Evolutionary conservation across 164 flowering plant genomes (phyloP).

Genomic region (Chimonanthus salicifolius): DNA sequence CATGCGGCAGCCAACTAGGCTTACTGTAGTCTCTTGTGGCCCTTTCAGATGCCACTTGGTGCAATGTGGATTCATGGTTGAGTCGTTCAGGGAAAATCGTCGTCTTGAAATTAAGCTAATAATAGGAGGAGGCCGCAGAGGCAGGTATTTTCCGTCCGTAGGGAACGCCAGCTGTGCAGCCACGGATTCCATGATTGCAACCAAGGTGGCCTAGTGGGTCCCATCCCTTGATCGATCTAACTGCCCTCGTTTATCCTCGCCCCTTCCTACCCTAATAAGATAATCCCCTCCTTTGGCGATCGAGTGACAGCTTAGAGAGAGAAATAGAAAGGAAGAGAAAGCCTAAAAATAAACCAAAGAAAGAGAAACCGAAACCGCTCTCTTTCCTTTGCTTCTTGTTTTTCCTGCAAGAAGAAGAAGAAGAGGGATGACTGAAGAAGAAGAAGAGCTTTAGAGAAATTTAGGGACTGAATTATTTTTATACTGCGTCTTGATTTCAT

Average conservation of each 20-base stretch:
- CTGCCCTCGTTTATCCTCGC: background rate
- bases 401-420: background rate
- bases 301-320: too few relatives aligned
- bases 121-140: background rate
- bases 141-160: background rate
- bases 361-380: constrained; percentile 1
- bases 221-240: background rate
- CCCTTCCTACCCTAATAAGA: background rate
- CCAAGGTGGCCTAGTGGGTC: constrained; percentile 2
- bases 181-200: constrained; percentile 15
- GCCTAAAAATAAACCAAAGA: background rate
- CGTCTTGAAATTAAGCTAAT: too few relatives aligned
- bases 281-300: background rate
- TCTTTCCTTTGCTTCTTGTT: background rate
- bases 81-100: too few relatives aligned
- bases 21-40: too few relatives aligned
- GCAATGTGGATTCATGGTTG: too few relatives aligned
- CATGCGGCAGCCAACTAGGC: too few relatives aligned
- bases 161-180: constrained; percentile 19
- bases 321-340: too few relatives aligned
- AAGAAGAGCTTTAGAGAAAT: background rate
- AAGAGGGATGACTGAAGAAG: background rate
- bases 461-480: constrained; percentile 1
- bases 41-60: too few relatives aligned
- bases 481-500: background rate